Percentiles rank a stretch among this genome's conserved stretches.
Conservation (phyloP, 169 alveolate genomes). For the Babesia divergens region DNA sequence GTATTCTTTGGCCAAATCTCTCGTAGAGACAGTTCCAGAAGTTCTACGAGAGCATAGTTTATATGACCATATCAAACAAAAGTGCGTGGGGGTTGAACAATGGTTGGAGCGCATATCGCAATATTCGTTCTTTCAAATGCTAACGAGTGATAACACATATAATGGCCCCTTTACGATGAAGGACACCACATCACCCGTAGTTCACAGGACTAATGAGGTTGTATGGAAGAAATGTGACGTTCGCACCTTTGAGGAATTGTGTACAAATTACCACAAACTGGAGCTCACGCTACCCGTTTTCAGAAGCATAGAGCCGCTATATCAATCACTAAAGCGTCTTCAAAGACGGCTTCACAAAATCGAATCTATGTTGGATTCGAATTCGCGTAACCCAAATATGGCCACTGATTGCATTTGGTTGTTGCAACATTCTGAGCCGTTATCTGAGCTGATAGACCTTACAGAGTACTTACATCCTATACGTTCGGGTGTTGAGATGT, state of each 20-base stretch:
- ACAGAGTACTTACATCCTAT: constrained; percentile 34
- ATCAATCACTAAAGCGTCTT: constrained; percentile 24
- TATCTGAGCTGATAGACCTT: constrained; percentile 25
- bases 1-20: constrained; percentile 20
- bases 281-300: constrained; percentile 28
- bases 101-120: constrained; percentile 27
- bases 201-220: not conserved
- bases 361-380: constrained; percentile 14
- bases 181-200: not conserved
- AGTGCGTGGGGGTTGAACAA: constrained; percentile 15
- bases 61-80: constrained; percentile 6
- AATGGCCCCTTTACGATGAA: not conserved
- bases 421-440: constrained; percentile 48
- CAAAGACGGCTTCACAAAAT: constrained; percentile 37
- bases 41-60: constrained; percentile 18
- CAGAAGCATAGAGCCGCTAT: constrained; percentile 46
- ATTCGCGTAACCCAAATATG: constrained; percentile 19
- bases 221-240: constrained; percentile 9
- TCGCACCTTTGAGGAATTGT: constrained; percentile 32
- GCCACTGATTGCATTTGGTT: constrained; percentile 45
- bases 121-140: constrained; percentile 3
- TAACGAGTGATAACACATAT: not conserved
- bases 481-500: constrained; percentile 31
- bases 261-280: constrained; percentile 24
- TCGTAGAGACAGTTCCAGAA: constrained; percentile 31